These are phyloP conservation scores for Cymbopogon citratus DNA, from an alignment of 176 grass and related monocot genomes.

Conservation along the genomic window DNA sequence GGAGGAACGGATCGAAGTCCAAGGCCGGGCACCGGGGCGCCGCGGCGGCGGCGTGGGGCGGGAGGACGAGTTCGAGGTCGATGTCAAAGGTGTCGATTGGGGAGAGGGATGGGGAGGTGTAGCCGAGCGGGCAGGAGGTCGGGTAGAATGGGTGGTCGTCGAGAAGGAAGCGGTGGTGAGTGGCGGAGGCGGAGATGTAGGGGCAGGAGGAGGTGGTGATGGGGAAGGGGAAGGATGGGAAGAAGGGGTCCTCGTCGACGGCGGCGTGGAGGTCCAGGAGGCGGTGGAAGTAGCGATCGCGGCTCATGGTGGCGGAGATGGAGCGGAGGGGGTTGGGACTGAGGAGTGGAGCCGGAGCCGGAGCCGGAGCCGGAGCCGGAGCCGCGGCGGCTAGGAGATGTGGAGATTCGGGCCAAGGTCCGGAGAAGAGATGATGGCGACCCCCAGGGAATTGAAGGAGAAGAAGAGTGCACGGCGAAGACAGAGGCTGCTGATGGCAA, in stretches of 20 bases:
- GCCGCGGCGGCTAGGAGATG: too few species aligned
- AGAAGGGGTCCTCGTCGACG: not conserved
- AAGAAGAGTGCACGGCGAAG: too few species aligned
- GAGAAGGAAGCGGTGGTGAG: constrained; percentile 2
- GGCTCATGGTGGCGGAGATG: not conserved
- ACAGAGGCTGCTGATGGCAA: not conserved
- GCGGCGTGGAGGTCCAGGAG: constrained; percentile 1
- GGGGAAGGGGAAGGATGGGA: not conserved
- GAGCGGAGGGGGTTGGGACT: not conserved
- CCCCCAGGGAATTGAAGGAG: too few species aligned
- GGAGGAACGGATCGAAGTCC: constrained; percentile 17
- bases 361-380: too few species aligned
- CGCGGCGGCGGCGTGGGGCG: not conserved
- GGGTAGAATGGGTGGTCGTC: not conserved
- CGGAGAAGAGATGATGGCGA: too few species aligned
- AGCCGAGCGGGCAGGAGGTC: constrained; percentile 28
- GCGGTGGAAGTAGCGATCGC: constrained; percentile 6
- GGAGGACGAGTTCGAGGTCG: constrained; percentile 23
- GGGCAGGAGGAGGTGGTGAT: not conserved
- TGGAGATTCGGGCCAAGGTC: too few species aligned
- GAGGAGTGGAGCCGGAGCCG: too few species aligned
- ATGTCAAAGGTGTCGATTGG: constrained; percentile 18
- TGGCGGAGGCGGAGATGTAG: too few species aligned
- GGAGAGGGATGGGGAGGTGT: not conserved
- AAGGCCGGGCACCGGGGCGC: not conserved